Evolutionary conservation across 306 rosid species (phyloP).

Genomic region (Vigna trinervia): DNA sequence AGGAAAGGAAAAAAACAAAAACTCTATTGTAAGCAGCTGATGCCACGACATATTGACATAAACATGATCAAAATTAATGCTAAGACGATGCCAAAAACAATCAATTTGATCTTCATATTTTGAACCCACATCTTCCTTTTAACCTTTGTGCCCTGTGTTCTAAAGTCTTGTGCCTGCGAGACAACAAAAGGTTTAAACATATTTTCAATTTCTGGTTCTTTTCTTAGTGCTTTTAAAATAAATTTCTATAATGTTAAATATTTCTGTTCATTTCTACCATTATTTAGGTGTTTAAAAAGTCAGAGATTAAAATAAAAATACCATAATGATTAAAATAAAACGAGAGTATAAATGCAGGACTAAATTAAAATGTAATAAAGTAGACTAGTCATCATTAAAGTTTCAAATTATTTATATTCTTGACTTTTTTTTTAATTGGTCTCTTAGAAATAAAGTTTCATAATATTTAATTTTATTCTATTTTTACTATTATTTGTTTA

Average conservation of each 20-base stretch:
- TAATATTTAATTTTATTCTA: no score
- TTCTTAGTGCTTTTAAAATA: background rate
- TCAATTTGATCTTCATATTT: constrained; percentile 92
- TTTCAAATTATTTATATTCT: no score
- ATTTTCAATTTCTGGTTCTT: background rate
- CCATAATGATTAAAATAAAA: background rate
- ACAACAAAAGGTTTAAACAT: background rate
- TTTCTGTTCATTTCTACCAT: background rate
- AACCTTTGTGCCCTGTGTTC: constrained; percentile 72
- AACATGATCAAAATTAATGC: constrained; percentile 66
- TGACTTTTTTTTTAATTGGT: no score
- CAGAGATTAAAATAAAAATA: background rate
- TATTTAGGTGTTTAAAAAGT: background rate
- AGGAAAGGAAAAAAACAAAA: background rate
- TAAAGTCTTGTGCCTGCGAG: constrained; percentile 87
- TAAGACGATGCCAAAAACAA: constrained; percentile 64
- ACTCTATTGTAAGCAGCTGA: constrained; percentile 55
- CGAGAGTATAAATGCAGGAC: background rate
- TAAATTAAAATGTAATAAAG: no score
- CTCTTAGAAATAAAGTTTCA: no score
- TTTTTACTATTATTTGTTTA: no score
- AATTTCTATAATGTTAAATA: background rate
- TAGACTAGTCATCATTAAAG: no score
- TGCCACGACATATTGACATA: constrained; percentile 74
- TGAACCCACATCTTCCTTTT: constrained; percentile 93